phyloP scores from a whole-genome alignment of 148 eudicot genomes.

The Vaccinium vitisidaea region DNA sequence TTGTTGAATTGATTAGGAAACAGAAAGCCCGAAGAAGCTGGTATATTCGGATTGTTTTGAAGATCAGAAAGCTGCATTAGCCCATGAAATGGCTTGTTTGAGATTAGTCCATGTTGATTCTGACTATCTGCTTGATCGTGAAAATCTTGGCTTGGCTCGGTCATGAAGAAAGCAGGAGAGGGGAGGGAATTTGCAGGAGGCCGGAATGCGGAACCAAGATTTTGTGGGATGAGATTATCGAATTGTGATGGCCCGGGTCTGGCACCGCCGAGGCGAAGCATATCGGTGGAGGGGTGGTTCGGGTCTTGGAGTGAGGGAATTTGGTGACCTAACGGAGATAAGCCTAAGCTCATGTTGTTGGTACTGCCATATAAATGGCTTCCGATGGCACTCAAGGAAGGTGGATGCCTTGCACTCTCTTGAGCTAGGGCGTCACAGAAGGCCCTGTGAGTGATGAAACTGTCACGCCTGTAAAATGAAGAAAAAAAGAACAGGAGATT shows the following conservation, averaged over 20 bases:
- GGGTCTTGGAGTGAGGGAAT: conserved; percentile 18
- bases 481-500: not conserved
- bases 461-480: conserved; percentile 58
- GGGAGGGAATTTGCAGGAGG: conserved; percentile 8
- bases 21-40: conserved; percentile 9
- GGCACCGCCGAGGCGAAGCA: conserved; percentile 5
- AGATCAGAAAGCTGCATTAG: conserved; percentile 27
- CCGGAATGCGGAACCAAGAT: conserved; percentile 8
- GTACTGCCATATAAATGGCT: conserved; percentile 33
- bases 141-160: conserved; percentile 22
- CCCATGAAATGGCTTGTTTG: conserved; percentile 32
- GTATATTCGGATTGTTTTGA: conserved; percentile 18
- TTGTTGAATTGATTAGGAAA: conserved; percentile 18
- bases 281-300: conserved; percentile 13
- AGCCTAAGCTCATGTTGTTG: conserved; percentile 25
- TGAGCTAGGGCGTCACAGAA: conserved; percentile 75
- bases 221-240: conserved; percentile 7
- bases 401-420: conserved; percentile 62
- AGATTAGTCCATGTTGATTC: conserved; percentile 5
- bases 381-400: conserved; percentile 33
- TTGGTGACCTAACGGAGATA: conserved; percentile 23
- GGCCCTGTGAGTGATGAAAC: conserved; percentile 74
- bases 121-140: conserved; percentile 22
- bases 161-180: conserved; percentile 18
- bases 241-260: not conserved